These are phyloP conservation scores for Fimicolochytrium jonesii DNA, from an alignment of 192 early-diverging fungal genomes.

Conservation along the genomic window DNA sequence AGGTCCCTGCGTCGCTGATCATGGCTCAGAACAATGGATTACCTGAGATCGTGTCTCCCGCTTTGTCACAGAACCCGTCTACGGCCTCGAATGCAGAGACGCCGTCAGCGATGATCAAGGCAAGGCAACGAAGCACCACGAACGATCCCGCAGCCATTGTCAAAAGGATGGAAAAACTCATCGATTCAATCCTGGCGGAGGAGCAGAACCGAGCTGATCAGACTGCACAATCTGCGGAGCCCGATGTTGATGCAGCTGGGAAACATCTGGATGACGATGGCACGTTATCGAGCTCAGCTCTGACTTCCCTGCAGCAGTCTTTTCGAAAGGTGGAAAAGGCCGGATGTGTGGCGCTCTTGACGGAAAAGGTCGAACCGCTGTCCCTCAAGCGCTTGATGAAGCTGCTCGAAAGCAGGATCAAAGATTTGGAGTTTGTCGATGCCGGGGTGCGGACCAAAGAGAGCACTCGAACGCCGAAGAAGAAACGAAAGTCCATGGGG, in stretches of 20 bases:
- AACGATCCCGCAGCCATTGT: too few species aligned
- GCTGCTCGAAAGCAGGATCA: slow-evolving; percentile 13
- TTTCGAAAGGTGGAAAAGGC: not conserved
- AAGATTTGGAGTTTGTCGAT: slow-evolving; percentile 11
- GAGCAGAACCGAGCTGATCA: not conserved
- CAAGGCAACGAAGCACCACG: too few species aligned
- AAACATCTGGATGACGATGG: not conserved
- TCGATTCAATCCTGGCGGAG: too few species aligned
- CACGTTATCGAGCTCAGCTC: not conserved
- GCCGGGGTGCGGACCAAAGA: not conserved
- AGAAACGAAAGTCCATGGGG: slow-evolving; percentile 3
- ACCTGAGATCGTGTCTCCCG: too few species aligned
- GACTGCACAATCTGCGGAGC: not conserved
- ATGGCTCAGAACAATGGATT: too few species aligned
- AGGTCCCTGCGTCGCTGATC: too few species aligned
- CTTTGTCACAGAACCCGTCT: too few species aligned
- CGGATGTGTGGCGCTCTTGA: not conserved
- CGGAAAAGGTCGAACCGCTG: not conserved
- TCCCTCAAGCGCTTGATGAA: slow-evolving; percentile 10
- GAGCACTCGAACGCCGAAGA: not conserved
- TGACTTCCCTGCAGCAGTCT: slow-evolving; percentile 5
- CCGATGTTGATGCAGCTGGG: not conserved
- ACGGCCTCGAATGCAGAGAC: too few species aligned
- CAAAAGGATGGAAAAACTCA: too few species aligned
- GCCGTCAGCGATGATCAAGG: too few species aligned